Percentiles rank a stretch among this genome's conserved stretches.
These are phyloP conservation scores for Onygenales sp. DNA, from an alignment of 2,329 filamentous ascomycete genomes.

Conservation along the genomic window DNA sequence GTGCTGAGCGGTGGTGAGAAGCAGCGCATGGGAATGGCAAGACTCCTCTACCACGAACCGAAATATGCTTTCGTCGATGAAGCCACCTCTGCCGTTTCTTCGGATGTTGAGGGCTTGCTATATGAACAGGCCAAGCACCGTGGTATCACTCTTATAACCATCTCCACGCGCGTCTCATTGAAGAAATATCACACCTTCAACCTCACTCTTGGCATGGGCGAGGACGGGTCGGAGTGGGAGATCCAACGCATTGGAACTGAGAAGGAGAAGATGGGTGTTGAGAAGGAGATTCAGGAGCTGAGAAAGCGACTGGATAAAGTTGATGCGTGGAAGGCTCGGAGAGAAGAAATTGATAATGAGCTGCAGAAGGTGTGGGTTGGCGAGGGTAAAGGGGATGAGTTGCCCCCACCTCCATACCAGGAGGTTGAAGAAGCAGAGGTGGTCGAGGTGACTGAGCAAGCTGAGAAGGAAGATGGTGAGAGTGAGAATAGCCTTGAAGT, in stretches of 20 bases:
- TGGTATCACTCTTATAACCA: constrained; percentile 91
- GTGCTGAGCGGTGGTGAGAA: constrained; percentile 96
- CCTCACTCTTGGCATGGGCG: constrained; percentile 71
- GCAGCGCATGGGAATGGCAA: constrained; percentile 84
- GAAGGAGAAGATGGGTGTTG: constrained; percentile 83
- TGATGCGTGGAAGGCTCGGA: constrained; percentile 69
- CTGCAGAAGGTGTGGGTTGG: constrained; percentile 55
- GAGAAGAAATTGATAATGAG: constrained; percentile 73
- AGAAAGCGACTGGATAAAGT: constrained; percentile 72
- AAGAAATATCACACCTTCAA: constrained; percentile 96
- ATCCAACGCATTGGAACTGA: constrained; percentile 90
- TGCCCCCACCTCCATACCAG: constrained; percentile 28
- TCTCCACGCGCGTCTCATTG: constrained; percentile 85
- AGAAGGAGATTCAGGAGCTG: constrained; percentile 80
- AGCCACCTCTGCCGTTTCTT: constrained; percentile 86
- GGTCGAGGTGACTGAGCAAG: constrained; percentile 6
- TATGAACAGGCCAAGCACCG: constrained; percentile 90
- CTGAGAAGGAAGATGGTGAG: constrained; percentile 1
- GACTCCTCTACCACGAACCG: constrained; percentile 89
- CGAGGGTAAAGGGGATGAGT: constrained; percentile 33
- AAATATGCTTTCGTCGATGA: constrained; percentile 92
- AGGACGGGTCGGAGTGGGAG: constrained; percentile 78
- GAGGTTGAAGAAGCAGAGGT: constrained; percentile 11
- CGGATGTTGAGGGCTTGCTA: constrained; percentile 84
- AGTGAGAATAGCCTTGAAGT: neutral